phyloP scores from a whole-genome alignment of 1,284 basidiomycete species.

The Malassezia globosa region DNA sequence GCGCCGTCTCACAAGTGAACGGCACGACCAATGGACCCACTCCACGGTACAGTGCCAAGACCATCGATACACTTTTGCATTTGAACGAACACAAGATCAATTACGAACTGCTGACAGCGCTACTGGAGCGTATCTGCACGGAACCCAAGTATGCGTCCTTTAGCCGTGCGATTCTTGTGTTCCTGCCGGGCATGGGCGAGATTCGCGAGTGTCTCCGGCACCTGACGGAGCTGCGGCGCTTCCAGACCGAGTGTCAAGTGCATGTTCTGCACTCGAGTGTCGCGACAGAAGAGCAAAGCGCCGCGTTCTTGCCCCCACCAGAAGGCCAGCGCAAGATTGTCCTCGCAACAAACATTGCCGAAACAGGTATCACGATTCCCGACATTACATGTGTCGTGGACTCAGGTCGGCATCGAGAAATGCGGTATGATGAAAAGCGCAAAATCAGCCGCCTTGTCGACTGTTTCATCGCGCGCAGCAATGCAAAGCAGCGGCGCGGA shows the following conservation, averaged over 20 bases:
- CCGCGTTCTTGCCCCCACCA: constrained; percentile 79
- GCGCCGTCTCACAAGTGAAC: constrained; percentile 52
- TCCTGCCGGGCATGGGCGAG: constrained; percentile 75
- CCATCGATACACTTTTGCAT: constrained; percentile 68
- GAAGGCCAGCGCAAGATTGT: constrained; percentile 76
- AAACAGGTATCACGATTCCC: constrained; percentile 93
- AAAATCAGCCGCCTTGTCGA: constrained; percentile 87
- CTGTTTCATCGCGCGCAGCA: constrained; percentile 82
- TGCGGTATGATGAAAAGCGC: constrained; percentile 81
- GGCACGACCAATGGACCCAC: not conserved
- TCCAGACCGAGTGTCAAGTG: constrained; percentile 53
- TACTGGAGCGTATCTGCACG: constrained; percentile 71
- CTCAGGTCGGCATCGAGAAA: constrained; percentile 66
- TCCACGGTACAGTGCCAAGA: constrained; percentile 58
- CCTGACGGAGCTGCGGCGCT: constrained; percentile 63
- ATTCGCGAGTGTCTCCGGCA: constrained; percentile 80
- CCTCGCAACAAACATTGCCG: constrained; percentile 62
- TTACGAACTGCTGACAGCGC: constrained; percentile 56
- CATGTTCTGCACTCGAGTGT: constrained; percentile 79
- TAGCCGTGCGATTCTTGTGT: constrained; percentile 75
- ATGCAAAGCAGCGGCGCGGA: constrained; percentile 82
- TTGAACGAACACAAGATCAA: constrained; percentile 74
- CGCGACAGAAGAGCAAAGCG: constrained; percentile 63
- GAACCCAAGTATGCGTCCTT: constrained; percentile 51
- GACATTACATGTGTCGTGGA: constrained; percentile 98